These are phyloP conservation scores for Boletales sp. DNA, from an alignment of 768 basidiomycete species.

Conservation along the genomic window DNA sequence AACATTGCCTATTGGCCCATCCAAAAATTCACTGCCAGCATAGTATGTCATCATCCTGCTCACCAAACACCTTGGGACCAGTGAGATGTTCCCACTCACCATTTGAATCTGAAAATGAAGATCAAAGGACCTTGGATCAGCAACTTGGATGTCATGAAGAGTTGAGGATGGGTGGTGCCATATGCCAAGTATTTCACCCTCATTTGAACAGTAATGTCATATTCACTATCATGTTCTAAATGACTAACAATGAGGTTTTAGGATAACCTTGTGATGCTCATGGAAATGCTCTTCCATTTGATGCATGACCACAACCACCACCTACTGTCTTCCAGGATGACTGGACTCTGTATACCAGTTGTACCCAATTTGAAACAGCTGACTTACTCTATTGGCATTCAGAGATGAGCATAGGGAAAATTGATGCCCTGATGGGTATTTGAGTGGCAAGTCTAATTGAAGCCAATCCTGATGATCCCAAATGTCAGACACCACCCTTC, in stretches of 20 bases:
- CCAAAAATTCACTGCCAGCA: neutral
- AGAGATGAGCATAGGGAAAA: constrained; percentile 20
- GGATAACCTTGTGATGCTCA: neutral
- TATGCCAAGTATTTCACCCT: neutral
- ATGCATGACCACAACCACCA: neutral
- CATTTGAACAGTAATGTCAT: neutral
- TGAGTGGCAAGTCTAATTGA: constrained; percentile 10
- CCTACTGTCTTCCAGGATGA: neutral
- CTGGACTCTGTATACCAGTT: constrained; percentile 17
- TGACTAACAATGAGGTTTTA: too few species aligned
- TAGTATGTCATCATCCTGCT: too few species aligned
- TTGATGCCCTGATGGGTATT: constrained; percentile 18
- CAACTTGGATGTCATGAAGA: too few species aligned
- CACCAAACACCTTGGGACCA: too few species aligned
- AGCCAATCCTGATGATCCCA: neutral
- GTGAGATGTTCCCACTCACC: too few species aligned
- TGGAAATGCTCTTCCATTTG: neutral
- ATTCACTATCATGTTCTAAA: neutral
- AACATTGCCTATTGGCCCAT: neutral
- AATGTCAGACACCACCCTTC: neutral
- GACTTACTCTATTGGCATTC: constrained; percentile 17
- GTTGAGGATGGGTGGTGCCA: too few species aligned
- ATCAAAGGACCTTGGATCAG: neutral
- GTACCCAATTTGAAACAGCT: constrained; percentile 16
- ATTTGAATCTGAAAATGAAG: neutral